Evolutionary conservation across 495 filamentous ascomycete species (phyloP).

Genomic region (Rhypophila decipiens): DNA sequence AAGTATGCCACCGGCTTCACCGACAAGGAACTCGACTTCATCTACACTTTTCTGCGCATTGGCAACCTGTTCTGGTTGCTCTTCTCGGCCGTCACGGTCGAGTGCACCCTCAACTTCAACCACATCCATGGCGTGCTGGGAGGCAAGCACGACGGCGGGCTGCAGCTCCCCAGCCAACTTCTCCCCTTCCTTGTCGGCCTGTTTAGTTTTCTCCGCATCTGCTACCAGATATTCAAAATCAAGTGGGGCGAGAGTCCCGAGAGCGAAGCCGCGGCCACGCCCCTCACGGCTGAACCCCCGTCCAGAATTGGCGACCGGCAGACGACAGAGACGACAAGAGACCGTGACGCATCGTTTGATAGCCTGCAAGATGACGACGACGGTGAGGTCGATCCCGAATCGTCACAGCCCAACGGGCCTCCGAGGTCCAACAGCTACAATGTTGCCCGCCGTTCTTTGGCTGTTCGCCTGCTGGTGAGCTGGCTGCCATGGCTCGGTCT

Average conservation of each 20-base stretch:
- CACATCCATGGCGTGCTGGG: slow-evolving; percentile 15
- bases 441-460: slow-evolving; percentile 8
- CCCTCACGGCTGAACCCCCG: too few relatives aligned
- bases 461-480: slow-evolving; percentile 13
- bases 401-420: background rate
- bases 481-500: slow-evolving; percentile 25
- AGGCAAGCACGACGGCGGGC: slow-evolving; percentile 7
- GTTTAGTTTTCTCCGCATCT: slow-evolving; percentile 17
- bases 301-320: slow-evolving; percentile 6
- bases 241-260: slow-evolving; percentile 2
- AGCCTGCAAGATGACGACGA: background rate
- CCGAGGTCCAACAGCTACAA: slow-evolving; percentile 10
- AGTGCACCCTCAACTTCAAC: slow-evolving; percentile 22
- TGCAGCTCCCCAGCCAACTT: slow-evolving; percentile 17
- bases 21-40: slow-evolving; percentile 10
- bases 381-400: background rate
- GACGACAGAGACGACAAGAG: background rate
- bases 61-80: slow-evolving; percentile 21
- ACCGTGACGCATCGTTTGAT: background rate
- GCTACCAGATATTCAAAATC: slow-evolving; percentile 13
- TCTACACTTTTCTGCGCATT: slow-evolving; percentile 16
- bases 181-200: slow-evolving; percentile 17
- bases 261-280: too few relatives aligned
- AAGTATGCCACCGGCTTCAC: slow-evolving; percentile 19
- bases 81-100: slow-evolving; percentile 18